A percentile compares a stretch with the other conserved stretches of the same genome.
phyloP scores from a whole-genome alignment of 2,329 filamentous ascomycete genomes.

The Moelleriella libera region DNA sequence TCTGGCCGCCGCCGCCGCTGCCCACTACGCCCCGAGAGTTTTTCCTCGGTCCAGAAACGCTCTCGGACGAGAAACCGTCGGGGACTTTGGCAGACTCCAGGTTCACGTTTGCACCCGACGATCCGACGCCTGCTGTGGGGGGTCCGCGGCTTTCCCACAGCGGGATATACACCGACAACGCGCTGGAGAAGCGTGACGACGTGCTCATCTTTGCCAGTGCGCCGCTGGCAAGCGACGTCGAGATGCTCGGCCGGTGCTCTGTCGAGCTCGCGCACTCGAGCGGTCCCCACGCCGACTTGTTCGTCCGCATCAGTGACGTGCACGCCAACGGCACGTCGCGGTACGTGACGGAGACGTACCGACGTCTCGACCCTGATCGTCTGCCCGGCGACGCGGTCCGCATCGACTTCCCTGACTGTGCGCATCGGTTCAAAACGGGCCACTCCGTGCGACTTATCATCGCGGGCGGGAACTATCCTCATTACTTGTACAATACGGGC shows the following conservation, averaged over 20 bases:
- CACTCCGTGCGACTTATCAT: background rate
- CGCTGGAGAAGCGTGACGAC: background rate
- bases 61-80: background rate
- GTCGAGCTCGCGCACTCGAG: background rate
- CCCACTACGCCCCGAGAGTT: background rate
- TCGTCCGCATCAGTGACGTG: background rate
- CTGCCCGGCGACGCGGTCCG: background rate
- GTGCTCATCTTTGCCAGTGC: background rate
- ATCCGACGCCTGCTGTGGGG: background rate
- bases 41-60: background rate
- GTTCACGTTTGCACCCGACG: background rate
- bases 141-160: constrained; percentile 1
- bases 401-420: background rate
- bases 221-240: background rate
- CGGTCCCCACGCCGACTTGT: background rate
- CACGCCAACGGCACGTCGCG: background rate
- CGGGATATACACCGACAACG: background rate
- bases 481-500: background rate
- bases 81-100: background rate
- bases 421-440: background rate
- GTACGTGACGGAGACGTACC: background rate
- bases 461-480: background rate
- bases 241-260: background rate
- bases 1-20: background rate
- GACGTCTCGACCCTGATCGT: background rate